Percentiles rank a stretch among this genome's conserved stretches.
Conservation (phyloP, 2,329 filamentous ascomycete species). For the Diplodia intermedia region DNA sequence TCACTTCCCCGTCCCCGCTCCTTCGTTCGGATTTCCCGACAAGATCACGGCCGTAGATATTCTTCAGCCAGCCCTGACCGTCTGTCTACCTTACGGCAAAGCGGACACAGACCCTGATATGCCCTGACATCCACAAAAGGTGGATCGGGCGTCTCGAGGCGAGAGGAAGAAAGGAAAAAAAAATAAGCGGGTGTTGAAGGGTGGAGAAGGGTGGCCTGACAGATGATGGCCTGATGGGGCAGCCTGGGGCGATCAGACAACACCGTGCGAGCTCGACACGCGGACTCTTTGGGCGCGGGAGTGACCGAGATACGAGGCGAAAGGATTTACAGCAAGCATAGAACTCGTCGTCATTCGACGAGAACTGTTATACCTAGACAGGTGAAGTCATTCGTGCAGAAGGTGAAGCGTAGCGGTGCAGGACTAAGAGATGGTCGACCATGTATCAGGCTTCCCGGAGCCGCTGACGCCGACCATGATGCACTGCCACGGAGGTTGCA, state of each 20-base stretch:
- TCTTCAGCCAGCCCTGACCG: no score
- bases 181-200: not conserved
- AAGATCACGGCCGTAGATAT: no score
- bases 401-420: no score
- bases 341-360: no score
- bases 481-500: not conserved
- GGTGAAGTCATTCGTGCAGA: no score
- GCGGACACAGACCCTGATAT: not conserved
- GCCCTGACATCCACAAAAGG: not conserved
- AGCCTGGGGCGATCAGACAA: not conserved
- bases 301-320: constrained; percentile 1
- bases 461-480: not conserved
- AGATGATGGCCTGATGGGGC: not conserved
- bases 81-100: not conserved
- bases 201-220: not conserved
- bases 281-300: not conserved
- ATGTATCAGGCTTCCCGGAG: not conserved
- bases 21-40: not conserved
- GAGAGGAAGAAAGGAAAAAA: not conserved
- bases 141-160: not conserved
- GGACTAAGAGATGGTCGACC: not conserved
- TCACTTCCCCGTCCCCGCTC: not conserved
- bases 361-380: no score
- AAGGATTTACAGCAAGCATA: not conserved
- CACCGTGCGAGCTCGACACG: not conserved